Evolutionary conservation across 805 yeast species (phyloP).

Genomic region (Candida glaebosa): DNA sequence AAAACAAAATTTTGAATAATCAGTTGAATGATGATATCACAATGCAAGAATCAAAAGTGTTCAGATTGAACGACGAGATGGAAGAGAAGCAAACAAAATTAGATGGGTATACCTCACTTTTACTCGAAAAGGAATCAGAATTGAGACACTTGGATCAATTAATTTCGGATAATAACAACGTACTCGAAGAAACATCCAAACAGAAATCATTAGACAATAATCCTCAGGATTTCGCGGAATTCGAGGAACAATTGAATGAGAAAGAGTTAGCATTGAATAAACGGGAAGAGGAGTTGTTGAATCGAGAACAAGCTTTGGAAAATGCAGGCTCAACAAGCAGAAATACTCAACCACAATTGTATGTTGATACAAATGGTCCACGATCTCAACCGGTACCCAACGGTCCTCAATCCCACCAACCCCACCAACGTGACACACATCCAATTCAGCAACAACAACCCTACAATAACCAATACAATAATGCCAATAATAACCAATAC

Average conservation of each 20-base stretch:
- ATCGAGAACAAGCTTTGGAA: constrained; percentile 9
- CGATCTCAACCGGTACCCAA: not conserved
- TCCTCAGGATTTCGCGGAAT: constrained; percentile 3
- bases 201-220: constrained; percentile 8
- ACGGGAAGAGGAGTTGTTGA: constrained; percentile 23
- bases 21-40: constrained; percentile 21
- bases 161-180: not conserved
- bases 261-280: constrained; percentile 24
- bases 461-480: not conserved
- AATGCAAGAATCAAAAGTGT: constrained; percentile 17
- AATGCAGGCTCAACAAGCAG: constrained; percentile 5
- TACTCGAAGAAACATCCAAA: constrained; percentile 6
- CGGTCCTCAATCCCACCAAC: constrained; percentile 1
- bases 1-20: constrained; percentile 18
- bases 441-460: not conserved
- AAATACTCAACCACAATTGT: constrained; percentile 11
- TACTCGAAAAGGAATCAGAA: constrained; percentile 7
- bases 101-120: constrained; percentile 8
- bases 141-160: not conserved
- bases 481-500: not conserved
- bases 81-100: constrained; percentile 12
- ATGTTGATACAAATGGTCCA: not conserved
- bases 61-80: constrained; percentile 13
- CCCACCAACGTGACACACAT: not conserved
- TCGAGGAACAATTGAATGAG: constrained; percentile 11